A percentile compares a stretch with the other conserved stretches of the same genome.
Conservation (phyloP, 2,329 filamentous ascomycete species). For the Alternaria metachromatica region DNA sequence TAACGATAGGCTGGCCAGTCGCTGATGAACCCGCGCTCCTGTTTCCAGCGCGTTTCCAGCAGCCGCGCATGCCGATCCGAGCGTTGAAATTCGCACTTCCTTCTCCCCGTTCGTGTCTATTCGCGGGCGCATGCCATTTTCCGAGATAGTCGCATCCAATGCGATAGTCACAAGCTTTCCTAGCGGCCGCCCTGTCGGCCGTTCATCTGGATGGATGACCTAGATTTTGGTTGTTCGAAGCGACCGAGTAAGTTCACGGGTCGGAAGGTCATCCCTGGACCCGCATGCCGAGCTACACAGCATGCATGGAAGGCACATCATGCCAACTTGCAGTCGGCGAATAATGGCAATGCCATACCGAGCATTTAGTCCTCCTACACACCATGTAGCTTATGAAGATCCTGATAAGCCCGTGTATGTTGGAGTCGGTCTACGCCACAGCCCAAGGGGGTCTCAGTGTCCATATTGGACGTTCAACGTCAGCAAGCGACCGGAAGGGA, state of each 20-base stretch:
- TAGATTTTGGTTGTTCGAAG: not conserved
- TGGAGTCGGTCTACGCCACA: constrained; percentile 3
- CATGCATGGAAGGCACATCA: constrained; percentile 10
- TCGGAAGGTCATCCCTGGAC: not conserved
- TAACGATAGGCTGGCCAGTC: constrained; percentile 7
- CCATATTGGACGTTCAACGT: constrained; percentile 5
- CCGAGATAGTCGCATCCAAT: not conserved
- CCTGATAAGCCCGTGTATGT: constrained; percentile 4
- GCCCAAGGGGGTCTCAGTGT: not conserved
- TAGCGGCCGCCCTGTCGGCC: constrained; percentile 2
- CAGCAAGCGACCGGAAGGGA: constrained; percentile 7
- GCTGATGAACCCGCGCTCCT: not conserved
- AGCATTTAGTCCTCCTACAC: not conserved
- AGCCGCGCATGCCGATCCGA: constrained; percentile 11
- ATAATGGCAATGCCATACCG: not conserved
- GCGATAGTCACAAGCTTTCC: not conserved
- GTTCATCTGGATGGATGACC: not conserved
- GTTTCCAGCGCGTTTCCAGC: constrained; percentile 7
- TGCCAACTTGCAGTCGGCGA: constrained; percentile 13
- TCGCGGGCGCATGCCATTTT: not conserved
- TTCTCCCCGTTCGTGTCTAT: constrained; percentile 3
- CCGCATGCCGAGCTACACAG: constrained; percentile 11
- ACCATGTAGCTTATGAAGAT: constrained; percentile 16
- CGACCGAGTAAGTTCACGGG: not conserved
- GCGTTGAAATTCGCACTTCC: not conserved